Percentiles rank a stretch among this genome's conserved stretches.
Evolutionary conservation across 1,284 basidiomycete species (phyloP).

Genomic region (Fomitopsis schrenkii): DNA sequence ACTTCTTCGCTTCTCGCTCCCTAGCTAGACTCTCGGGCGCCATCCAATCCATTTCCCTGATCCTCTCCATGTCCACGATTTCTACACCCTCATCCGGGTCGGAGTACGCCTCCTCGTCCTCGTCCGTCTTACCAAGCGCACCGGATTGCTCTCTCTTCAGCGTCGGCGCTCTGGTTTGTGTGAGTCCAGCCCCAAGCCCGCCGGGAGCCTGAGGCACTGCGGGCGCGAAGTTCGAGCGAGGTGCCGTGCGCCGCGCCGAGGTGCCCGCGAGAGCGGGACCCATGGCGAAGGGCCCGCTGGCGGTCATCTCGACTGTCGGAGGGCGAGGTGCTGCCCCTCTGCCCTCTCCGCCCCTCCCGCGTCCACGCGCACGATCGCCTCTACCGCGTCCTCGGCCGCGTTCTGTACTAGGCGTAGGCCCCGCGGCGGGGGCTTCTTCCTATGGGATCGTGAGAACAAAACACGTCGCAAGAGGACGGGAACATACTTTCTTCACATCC

Average conservation of each 20-base stretch:
- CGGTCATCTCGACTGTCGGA: slow-evolving; percentile 64
- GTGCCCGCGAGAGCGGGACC: slow-evolving; percentile 66
- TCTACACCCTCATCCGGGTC: slow-evolving; percentile 86
- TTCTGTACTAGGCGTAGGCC: slow-evolving; percentile 26
- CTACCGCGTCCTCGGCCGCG: slow-evolving; percentile 46
- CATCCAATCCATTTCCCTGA: slow-evolving; percentile 82
- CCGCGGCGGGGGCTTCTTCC: slow-evolving; percentile 44
- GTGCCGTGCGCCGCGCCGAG: slow-evolving; percentile 44
- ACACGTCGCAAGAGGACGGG: neutral
- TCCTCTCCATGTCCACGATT: slow-evolving; percentile 84
- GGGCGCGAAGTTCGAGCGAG: slow-evolving; percentile 52
- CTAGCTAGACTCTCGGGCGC: slow-evolving; percentile 78
- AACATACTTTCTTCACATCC: slow-evolving; percentile 41
- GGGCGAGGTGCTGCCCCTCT: slow-evolving; percentile 48
- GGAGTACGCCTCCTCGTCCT: slow-evolving; percentile 73
- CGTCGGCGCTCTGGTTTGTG: slow-evolving; percentile 36
- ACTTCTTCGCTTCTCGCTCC: slow-evolving; percentile 42
- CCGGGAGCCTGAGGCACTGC: slow-evolving; percentile 34
- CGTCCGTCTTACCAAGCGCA: slow-evolving; percentile 27
- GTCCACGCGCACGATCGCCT: slow-evolving; percentile 16
- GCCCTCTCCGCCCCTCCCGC: slow-evolving; percentile 34
- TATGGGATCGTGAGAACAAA: slow-evolving; percentile 22
- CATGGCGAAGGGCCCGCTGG: slow-evolving; percentile 82
- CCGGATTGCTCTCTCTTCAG: slow-evolving; percentile 39
- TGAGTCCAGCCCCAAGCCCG: slow-evolving; percentile 45